Evolutionary conservation across 345 rosid species (phyloP), one percentile per base, ranked within the genome.

Genomic region (Ceriops zippeliana): DNA sequence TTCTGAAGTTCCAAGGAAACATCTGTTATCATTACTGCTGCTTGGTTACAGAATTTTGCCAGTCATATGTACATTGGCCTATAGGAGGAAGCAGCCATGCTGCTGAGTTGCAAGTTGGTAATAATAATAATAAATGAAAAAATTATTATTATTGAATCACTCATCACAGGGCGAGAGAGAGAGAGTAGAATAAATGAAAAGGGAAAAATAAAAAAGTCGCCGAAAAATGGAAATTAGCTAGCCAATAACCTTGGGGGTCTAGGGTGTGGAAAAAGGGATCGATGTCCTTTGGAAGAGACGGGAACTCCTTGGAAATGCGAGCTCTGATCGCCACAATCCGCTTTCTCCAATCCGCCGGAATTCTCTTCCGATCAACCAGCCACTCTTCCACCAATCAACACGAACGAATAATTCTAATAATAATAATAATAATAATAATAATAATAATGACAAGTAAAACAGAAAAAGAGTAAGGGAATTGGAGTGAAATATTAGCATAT

Each of bases 351-450:
- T 89, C 97, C 62, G 90, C 76, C 32, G 97, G 97, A 52, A 89
- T 79, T 73, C 93, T 83, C 86, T 91, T 95, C 76, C 97, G 96
- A 87, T 95, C 99, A 73, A 91, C 95, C 82, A 91, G 70, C 99
- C 97, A 95, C 73, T 95, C 97, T 91, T 78, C 83, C 52, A 24
- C 46, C 56, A 49, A 67, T 46, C 8, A 56, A 26, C 30, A n/a
- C 63, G 60, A 3, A 69, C 34, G 7, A 62, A 0, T 54, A 46
- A 20, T 24, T 24, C 26, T 49, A 47, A 53, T 11, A 0, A 21
- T 46, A 65, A 30, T 46, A 16, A 46, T n/a, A n/a, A 10, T 17
- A 47, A 26, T 32, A 11, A 66, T 5, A 28, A 24, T 19, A 8
- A n/a, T 42, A 30, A 61, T 2, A 1, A 27, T 60, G 6, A 35